A percentile compares a stretch with the other conserved stretches of the same genome.
These are phyloP conservation scores for Plasmodium knowlesi DNA, from an alignment of 169 alveolate genomes.

Conservation along the genomic window DNA sequence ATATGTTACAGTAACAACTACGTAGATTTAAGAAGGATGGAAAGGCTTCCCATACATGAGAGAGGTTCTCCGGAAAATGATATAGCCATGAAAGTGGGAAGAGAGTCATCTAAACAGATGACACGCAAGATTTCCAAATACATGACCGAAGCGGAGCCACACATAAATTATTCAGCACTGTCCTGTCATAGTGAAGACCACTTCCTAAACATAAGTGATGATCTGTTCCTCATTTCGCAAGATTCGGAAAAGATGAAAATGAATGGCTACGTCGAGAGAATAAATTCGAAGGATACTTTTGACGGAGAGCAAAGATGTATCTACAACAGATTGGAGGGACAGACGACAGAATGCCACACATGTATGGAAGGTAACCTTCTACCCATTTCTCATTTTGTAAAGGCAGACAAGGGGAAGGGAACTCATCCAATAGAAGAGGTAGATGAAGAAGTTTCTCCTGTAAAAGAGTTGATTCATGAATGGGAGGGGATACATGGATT, in stretches of 20 bases:
- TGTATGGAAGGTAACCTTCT: not conserved
- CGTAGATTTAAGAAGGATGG: constrained; percentile 14
- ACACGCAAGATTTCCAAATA: not conserved
- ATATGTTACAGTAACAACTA: constrained; percentile 49
- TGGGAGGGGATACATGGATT: not conserved
- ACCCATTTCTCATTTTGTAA: not conserved
- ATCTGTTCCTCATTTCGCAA: constrained; percentile 43
- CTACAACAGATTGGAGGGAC: not conserved
- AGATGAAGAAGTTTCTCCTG: not conserved
- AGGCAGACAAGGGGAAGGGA: not conserved
- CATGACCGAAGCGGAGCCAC: not conserved
- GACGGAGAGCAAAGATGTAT: not conserved
- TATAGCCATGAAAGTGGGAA: not conserved
- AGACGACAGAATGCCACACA: not conserved
- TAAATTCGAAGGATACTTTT: not conserved
- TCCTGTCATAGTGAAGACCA: not conserved
- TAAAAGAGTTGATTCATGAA: not conserved
- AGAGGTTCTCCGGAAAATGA: not conserved
- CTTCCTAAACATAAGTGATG: constrained; percentile 27
- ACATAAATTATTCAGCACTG: not conserved
- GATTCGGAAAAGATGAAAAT: constrained; percentile 56
- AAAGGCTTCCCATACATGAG: not conserved
- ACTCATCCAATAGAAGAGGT: not conserved
- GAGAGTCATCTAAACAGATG: not conserved
- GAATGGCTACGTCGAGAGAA: not conserved